Conservation (phyloP, 148 eudicot species). For the Rhododendron kiyosumense region DNA sequence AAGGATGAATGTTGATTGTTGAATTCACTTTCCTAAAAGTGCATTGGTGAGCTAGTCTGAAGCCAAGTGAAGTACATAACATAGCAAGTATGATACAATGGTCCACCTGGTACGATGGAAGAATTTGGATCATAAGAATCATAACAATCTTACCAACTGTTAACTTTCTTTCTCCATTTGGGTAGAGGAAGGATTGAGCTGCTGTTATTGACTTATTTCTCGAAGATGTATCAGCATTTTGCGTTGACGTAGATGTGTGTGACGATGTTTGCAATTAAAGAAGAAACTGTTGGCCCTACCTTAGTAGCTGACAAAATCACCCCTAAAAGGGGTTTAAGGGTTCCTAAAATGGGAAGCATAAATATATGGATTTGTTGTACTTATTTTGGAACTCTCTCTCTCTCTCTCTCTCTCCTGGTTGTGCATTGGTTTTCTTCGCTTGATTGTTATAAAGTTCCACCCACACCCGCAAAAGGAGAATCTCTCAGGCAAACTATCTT, state of each 20-base stretch:
- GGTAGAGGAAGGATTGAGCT: background rate
- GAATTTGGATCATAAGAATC: background rate
- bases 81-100: background rate
- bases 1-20: background rate
- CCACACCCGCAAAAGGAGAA: background rate
- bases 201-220: background rate
- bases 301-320: slow-evolving; percentile 17
- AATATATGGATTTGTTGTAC: slow-evolving; percentile 10
- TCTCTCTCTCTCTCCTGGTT: slow-evolving; percentile 15
- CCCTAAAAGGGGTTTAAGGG: slow-evolving; percentile 11
- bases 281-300: slow-evolving; percentile 15
- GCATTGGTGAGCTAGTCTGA: background rate
- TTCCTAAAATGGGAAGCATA: slow-evolving; percentile 15
- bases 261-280: background rate
- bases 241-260: background rate
- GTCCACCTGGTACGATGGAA: background rate
- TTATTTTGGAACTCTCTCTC: slow-evolving; percentile 35
- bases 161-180: background rate
- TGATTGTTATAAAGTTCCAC: background rate
- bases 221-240: background rate
- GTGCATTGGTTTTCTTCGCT: background rate
- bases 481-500: background rate
- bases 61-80: background rate
- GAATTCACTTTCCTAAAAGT: background rate
- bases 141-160: background rate